phyloP scores from a whole-genome alignment of 108 stramenopile species.

The Chaetoceros muelleri region DNA sequence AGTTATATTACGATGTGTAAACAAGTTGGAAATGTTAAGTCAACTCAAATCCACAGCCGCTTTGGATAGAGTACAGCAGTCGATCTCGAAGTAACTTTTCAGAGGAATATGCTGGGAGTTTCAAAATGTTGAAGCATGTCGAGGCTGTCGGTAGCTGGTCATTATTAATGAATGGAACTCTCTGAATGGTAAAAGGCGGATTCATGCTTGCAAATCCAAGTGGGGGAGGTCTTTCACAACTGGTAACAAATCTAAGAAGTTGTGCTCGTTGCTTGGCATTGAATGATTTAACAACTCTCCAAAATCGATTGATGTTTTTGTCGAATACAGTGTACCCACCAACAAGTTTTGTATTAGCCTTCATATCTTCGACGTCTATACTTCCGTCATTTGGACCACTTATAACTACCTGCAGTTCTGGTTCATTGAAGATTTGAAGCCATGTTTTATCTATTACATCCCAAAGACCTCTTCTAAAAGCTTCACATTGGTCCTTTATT shows the following conservation, averaged over 20 bases:
- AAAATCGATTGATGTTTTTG: conserved; percentile 77
- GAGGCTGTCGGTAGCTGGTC: conserved; percentile 89
- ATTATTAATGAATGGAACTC: conserved; percentile 70
- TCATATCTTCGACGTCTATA: conserved; percentile 88
- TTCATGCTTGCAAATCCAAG: conserved; percentile 91
- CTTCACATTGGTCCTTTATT: conserved; percentile 80
- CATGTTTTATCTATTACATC: conserved; percentile 86
- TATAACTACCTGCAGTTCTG: conserved; percentile 92
- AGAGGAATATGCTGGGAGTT: conserved; percentile 96
- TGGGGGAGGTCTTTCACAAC: conserved; percentile 94
- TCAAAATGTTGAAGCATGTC: conserved; percentile 98
- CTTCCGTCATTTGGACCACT: conserved; percentile 76
- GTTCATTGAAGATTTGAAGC: conserved; percentile 91
- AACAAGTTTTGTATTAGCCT: conserved; percentile 74
- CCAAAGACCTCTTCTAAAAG: conserved; percentile 89
- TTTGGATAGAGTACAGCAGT: conserved; percentile 71
- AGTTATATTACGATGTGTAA: no score
- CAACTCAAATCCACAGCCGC: conserved; percentile 90
- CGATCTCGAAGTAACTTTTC: conserved; percentile 80
- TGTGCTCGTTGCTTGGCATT: conserved; percentile 70
- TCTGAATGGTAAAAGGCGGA: conserved; percentile 95
- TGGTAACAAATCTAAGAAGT: conserved; percentile 93
- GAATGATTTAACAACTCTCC: conserved; percentile 75
- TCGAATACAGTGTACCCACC: conserved; percentile 86
- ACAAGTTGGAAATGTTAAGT: no score